phyloP scores from a whole-genome alignment of 1,284 basidiomycete genomes.

The Trichosporon faecale region DNA sequence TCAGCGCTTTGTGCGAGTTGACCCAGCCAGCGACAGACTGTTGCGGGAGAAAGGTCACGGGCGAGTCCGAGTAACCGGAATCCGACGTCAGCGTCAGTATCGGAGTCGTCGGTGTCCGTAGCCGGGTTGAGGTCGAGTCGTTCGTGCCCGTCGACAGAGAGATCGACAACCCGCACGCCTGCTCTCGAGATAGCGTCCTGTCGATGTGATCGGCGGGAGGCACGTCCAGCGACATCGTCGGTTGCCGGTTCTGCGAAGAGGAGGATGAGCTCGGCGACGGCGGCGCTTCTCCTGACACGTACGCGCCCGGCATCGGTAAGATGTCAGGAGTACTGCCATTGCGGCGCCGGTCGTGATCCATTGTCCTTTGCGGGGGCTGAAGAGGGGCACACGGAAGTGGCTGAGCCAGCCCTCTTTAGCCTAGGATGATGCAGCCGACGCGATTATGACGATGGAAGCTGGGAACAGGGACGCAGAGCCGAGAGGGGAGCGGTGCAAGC shows the following conservation, averaged over 20 bases:
- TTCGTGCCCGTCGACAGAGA: background rate
- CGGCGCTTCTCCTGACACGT: background rate
- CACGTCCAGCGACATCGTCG: background rate
- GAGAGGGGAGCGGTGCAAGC: background rate
- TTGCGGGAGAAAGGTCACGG: background rate
- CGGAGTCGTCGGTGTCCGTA: conserved; percentile 5
- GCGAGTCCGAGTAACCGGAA: background rate
- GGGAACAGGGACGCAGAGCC: background rate
- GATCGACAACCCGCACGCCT: background rate
- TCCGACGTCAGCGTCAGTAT: conserved; percentile 6
- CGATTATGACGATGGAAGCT: background rate
- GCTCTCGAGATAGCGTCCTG: background rate
- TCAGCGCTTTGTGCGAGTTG: background rate
- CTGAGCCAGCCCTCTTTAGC: conserved; percentile 3
- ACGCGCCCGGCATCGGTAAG: conserved; percentile 1
- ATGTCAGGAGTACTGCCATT: conserved; percentile 5
- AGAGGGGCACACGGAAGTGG: background rate
- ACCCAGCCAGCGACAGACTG: background rate
- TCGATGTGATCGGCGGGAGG: background rate
- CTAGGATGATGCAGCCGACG: background rate
- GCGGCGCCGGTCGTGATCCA: conserved; percentile 1
- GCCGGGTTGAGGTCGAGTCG: background rate
- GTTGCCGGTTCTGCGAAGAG: background rate
- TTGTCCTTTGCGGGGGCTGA: background rate
- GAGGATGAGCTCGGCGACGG: background rate